Percentiles rank a stretch among this genome's conserved stretches.
phyloP scores from a whole-genome alignment of 345 rosid genomes.

The Litchi chinensis region DNA sequence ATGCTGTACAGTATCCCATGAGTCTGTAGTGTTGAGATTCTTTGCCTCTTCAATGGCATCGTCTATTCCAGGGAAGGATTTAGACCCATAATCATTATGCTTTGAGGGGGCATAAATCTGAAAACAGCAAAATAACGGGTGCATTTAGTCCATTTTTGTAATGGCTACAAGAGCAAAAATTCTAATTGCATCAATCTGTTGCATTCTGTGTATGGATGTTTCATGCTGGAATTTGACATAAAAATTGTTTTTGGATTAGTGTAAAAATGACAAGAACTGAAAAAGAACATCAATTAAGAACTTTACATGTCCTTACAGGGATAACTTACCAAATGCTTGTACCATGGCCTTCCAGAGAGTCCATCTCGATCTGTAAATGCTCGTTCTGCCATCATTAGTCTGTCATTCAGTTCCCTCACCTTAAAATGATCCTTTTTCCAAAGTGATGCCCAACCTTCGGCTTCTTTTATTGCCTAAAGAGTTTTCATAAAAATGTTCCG shows the following conservation, averaged over 20 bases:
- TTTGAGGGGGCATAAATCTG: slow-evolving; percentile 75
- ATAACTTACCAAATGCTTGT: slow-evolving; percentile 67
- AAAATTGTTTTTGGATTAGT: background rate
- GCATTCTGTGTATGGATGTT: background rate
- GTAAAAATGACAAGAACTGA: background rate
- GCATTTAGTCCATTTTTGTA: background rate
- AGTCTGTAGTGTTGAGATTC: slow-evolving; percentile 44
- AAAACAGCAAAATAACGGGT: slow-evolving; percentile 13
- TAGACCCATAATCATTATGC: slow-evolving; percentile 77
- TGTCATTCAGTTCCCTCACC: slow-evolving; percentile 69
- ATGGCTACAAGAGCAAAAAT: background rate
- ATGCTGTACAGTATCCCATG: slow-evolving; percentile 75
- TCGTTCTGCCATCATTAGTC: slow-evolving; percentile 80
- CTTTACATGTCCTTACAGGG: background rate
- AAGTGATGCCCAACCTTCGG: slow-evolving; percentile 36
- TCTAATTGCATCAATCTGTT: background rate
- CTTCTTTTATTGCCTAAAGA: slow-evolving; percentile 42
- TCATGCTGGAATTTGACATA: too few relatives aligned
- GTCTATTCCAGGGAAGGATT: slow-evolving; percentile 73
- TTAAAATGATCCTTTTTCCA: slow-evolving; percentile 37
- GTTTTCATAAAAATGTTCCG: slow-evolving; percentile 8
- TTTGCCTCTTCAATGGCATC: slow-evolving; percentile 70
- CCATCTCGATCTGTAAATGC: slow-evolving; percentile 79
- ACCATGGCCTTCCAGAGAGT: slow-evolving; percentile 65
- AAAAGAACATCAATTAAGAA: background rate